Percentiles rank a stretch among this genome's conserved stretches.
Conservation (phyloP, 2,329 filamentous ascomycete species). For the Aspergillus fumigatiaffinis region DNA sequence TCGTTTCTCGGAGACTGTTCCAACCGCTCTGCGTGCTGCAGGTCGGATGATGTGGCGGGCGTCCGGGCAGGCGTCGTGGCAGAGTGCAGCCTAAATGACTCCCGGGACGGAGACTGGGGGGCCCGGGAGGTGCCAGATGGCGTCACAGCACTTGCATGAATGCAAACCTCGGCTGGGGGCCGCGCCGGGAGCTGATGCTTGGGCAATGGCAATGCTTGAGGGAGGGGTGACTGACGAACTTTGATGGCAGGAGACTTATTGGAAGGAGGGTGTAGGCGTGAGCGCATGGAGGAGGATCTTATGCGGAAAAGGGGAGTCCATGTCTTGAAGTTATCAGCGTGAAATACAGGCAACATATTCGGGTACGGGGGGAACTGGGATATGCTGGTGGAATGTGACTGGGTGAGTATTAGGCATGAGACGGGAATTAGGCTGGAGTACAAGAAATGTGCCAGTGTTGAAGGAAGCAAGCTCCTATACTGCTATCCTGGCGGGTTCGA, state of each 20-base stretch:
- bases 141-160: conserved; percentile 3
- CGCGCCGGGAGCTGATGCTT: conserved; percentile 11
- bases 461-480: background rate
- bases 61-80: background rate
- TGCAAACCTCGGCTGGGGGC: conserved; percentile 14
- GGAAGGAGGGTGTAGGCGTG: conserved; percentile 1
- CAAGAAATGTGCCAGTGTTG: background rate
- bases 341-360: conserved; percentile 6
- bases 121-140: background rate
- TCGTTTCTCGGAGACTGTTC: conserved; percentile 1
- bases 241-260: conserved; percentile 1
- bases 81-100: background rate
- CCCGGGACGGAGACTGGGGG: background rate
- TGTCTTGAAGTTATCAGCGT: conserved; percentile 5
- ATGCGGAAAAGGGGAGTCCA: conserved; percentile 3
- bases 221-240: conserved; percentile 1
- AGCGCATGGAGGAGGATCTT: background rate
- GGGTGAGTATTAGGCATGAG: background rate
- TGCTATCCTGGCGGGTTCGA: background rate
- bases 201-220: conserved; percentile 7
- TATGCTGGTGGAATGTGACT: background rate
- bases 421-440: background rate
- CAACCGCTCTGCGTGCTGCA: conserved; percentile 1
- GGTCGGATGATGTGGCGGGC: background rate
- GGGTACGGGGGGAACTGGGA: background rate